Evolutionary conservation across 2,329 filamentous ascomycete species (phyloP).

Genomic region (Botrytis galanthina): DNA sequence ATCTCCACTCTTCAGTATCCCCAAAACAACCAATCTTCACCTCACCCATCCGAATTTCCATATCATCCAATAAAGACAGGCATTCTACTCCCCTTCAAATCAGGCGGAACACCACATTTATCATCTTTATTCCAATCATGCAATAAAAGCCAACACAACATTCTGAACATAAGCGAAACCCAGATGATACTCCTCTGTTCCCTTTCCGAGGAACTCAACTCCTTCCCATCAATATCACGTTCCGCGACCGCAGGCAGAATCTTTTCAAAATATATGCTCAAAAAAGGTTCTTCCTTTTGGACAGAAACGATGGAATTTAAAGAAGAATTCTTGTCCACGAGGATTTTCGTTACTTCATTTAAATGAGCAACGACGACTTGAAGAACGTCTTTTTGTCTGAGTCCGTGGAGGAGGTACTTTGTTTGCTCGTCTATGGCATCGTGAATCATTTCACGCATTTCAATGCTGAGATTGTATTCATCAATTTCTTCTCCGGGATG

Average conservation of each 20-base stretch:
- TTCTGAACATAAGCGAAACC: conserved; percentile 55
- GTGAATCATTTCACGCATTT: conserved; percentile 34
- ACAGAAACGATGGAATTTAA: conserved; percentile 43
- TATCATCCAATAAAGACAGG: conserved; percentile 52
- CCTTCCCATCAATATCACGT: conserved; percentile 34
- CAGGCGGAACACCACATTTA: conserved; percentile 51
- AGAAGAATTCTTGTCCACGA: conserved; percentile 44
- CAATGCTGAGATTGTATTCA: conserved; percentile 29
- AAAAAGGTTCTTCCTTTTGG: conserved; percentile 49
- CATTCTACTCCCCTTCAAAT: conserved; percentile 53
- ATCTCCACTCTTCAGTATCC: not conserved
- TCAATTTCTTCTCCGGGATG: not conserved
- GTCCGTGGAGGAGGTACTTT: conserved; percentile 26
- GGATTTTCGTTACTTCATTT: conserved; percentile 42
- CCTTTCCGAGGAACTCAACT: conserved; percentile 20
- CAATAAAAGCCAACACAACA: conserved; percentile 58
- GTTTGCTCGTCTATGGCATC: conserved; percentile 32
- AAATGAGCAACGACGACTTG: conserved; percentile 34
- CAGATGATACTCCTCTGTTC: conserved; percentile 45
- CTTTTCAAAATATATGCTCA: conserved; percentile 51
- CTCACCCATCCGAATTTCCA: not conserved
- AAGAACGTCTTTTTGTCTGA: conserved; percentile 30
- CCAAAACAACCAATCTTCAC: not conserved
- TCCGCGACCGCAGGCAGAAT: conserved; percentile 45
- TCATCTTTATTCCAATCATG: conserved; percentile 57